These are phyloP conservation scores for Drechslera avenae DNA, from an alignment of 2,329 filamentous ascomycete species.

Conservation along the genomic window DNA sequence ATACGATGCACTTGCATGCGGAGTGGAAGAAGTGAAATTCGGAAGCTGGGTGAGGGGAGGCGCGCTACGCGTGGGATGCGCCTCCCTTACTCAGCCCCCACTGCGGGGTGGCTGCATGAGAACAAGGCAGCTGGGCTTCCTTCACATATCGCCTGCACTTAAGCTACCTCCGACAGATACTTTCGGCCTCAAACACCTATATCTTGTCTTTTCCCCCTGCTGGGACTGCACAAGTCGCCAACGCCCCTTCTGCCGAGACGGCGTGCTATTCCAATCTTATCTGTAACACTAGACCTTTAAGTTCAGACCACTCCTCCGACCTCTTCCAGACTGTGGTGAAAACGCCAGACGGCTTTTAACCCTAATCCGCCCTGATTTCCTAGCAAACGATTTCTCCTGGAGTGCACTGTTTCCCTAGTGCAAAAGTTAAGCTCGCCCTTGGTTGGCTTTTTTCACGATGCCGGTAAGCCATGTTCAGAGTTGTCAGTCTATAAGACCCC, in stretches of 20 bases:
- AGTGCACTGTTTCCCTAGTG: slow-evolving; percentile 10
- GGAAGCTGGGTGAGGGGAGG: slow-evolving; percentile 1
- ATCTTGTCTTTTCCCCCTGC: neutral
- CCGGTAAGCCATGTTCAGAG: slow-evolving; percentile 32
- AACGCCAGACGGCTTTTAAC: slow-evolving; percentile 13
- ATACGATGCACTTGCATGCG: neutral
- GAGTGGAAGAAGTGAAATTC: neutral
- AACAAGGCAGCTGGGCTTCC: slow-evolving; percentile 28
- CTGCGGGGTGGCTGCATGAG: slow-evolving; percentile 26
- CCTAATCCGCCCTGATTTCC: slow-evolving; percentile 4
- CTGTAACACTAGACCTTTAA: slow-evolving; percentile 32
- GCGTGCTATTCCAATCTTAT: slow-evolving; percentile 17
- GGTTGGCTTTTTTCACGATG: slow-evolving; percentile 23
- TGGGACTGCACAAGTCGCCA: neutral
- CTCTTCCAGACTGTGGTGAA: slow-evolving; percentile 24
- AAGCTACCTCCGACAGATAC: neutral
- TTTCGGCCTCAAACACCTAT: neutral
- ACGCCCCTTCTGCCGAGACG: neutral
- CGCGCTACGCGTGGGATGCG: slow-evolving; percentile 7
- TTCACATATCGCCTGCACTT: slow-evolving; percentile 19
- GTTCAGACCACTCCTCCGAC: slow-evolving; percentile 9
- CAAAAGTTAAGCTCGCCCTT: slow-evolving; percentile 19
- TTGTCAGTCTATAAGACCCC: slow-evolving; percentile 13
- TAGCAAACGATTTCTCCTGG: slow-evolving; percentile 11
- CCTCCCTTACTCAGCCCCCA: slow-evolving; percentile 29